Conservation (phyloP, 2,329 filamentous ascomycete genomes). For the Monosporascus sp. region DNA sequence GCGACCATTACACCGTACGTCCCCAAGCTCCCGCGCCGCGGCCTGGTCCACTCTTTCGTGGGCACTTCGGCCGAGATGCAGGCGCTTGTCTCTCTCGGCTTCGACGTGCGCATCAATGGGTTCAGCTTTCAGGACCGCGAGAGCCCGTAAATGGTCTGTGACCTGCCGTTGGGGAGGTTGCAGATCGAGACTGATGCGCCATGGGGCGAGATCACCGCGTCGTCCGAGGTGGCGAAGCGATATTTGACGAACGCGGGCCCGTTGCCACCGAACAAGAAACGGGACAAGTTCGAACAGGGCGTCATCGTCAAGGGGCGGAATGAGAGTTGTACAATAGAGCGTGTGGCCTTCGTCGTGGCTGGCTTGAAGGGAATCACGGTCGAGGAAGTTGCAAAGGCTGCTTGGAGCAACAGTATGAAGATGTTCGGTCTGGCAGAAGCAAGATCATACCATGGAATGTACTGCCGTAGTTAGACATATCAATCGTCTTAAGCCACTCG, state of each 20-base stretch:
- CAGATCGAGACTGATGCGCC: constrained; percentile 45
- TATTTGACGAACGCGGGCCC: constrained; percentile 34
- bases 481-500: too few relatives aligned
- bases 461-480: too few relatives aligned
- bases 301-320: constrained; percentile 47
- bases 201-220: constrained; percentile 38
- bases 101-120: constrained; percentile 44
- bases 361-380: constrained; percentile 39
- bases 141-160: constrained; percentile 36
- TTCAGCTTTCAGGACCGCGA: constrained; percentile 37
- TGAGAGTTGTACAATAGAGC: constrained; percentile 43
- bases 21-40: constrained; percentile 27
- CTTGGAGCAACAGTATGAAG: constrained; percentile 28
- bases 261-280: constrained; percentile 40
- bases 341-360: constrained; percentile 42
- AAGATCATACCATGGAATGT: too few relatives aligned
- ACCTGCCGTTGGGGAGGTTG: constrained; percentile 33
- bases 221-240: constrained; percentile 31
- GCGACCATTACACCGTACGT: constrained; percentile 35
- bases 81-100: constrained; percentile 24
- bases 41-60: constrained; percentile 36
- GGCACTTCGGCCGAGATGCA: constrained; percentile 35
- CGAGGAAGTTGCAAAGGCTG: constrained; percentile 36
- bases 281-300: constrained; percentile 40
- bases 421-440: constrained; percentile 19